phyloP scores from a whole-genome alignment of 2,329 filamentous ascomycete genomes.

The Diaporthe sp. region DNA sequence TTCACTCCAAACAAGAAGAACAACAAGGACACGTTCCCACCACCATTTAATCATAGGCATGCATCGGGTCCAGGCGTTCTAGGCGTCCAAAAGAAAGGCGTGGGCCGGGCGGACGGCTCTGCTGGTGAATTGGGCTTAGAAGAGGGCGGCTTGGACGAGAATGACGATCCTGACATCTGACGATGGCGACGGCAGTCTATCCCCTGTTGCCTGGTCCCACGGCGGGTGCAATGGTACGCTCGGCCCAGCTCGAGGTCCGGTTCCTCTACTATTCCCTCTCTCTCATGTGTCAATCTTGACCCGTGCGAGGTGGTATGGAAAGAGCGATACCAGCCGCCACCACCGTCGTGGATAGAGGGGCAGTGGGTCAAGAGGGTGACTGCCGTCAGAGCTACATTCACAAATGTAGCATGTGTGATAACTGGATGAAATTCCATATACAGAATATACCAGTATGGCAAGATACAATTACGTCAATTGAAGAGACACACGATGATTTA shows the following conservation, averaged over 20 bases:
- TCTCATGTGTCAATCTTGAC: slow-evolving; percentile 21
- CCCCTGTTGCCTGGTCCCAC: slow-evolving; percentile 76
- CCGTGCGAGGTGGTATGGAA: slow-evolving; percentile 17
- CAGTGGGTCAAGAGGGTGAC: slow-evolving; percentile 74
- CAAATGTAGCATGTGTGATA: background rate
- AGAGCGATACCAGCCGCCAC: background rate
- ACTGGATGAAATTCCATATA: background rate
- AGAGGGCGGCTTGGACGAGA: slow-evolving; percentile 69
- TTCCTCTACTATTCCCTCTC: background rate
- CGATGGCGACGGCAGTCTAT: slow-evolving; percentile 71
- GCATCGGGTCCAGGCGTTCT: slow-evolving; percentile 62
- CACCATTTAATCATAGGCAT: slow-evolving; percentile 53
- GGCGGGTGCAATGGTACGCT: slow-evolving; percentile 43
- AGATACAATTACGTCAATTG: slow-evolving; percentile 17
- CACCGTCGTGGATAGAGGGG: slow-evolving; percentile 65
- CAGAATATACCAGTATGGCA: background rate
- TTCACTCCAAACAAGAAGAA: slow-evolving; percentile 58
- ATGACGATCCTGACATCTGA: slow-evolving; percentile 75
- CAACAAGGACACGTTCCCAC: slow-evolving; percentile 43
- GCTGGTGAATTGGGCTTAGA: slow-evolving; percentile 53
- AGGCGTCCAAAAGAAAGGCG: slow-evolving; percentile 61
- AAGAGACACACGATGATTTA: background rate
- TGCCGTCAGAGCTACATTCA: slow-evolving; percentile 58
- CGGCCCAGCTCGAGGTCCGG: background rate
- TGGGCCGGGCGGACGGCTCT: slow-evolving; percentile 44